These are phyloP conservation scores for Piper betle DNA, from an alignment of 164 flowering plant genomes.

Conservation along the genomic window DNA sequence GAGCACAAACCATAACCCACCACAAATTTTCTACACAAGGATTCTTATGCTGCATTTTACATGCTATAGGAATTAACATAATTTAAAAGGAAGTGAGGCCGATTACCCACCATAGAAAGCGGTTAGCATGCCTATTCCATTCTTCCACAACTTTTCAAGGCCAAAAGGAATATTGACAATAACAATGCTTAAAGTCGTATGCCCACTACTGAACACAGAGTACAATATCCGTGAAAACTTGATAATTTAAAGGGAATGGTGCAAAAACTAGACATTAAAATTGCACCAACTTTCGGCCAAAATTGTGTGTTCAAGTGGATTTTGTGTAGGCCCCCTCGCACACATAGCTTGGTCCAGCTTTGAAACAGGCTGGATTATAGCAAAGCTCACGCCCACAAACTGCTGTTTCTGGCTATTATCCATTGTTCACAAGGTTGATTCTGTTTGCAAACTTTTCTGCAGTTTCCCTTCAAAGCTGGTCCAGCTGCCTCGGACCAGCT, in stretches of 20 bases:
- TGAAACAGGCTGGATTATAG: background rate
- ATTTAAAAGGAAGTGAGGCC: too few relatives aligned
- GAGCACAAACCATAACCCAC: too few relatives aligned
- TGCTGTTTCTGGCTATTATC: background rate
- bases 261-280: too few relatives aligned
- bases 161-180: background rate
- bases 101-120: background rate
- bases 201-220: too few relatives aligned
- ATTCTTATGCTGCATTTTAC: too few relatives aligned
- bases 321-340: too few relatives aligned
- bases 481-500: constrained; percentile 33
- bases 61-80: too few relatives aligned
- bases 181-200: too few relatives aligned
- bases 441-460: background rate
- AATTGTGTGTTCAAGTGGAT: background rate
- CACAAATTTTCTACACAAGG: too few relatives aligned
- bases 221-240: too few relatives aligned
- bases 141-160: background rate
- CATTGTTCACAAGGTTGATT: background rate
- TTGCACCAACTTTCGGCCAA: too few relatives aligned
- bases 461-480: constrained; percentile 2
- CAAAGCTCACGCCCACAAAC: background rate
- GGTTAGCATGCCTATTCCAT: background rate
- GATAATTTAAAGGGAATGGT: too few relatives aligned
- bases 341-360: background rate